phyloP scores from a whole-genome alignment of 164 flowering plant genomes.

The Piper betle region DNA sequence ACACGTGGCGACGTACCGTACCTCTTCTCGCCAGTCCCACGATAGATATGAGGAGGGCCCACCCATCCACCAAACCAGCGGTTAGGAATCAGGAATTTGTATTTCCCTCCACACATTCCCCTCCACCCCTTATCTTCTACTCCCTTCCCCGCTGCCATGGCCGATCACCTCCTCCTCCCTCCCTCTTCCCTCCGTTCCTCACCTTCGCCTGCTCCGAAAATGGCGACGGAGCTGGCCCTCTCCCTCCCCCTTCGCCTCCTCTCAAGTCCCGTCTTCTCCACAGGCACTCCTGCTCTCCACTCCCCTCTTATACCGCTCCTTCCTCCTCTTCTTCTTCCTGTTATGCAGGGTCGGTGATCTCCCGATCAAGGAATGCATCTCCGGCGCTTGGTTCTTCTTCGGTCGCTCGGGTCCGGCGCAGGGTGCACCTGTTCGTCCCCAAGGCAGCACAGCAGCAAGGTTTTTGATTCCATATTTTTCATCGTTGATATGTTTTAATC shows the following conservation, averaged over 20 bases:
- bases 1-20: too few species aligned
- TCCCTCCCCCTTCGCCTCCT: background rate
- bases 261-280: constrained; percentile 1
- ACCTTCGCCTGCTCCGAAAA: background rate
- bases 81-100: background rate
- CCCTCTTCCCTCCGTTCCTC: background rate
- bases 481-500: background rate
- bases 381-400: background rate
- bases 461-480: background rate
- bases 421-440: background rate
- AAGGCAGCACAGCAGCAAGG: constrained; percentile 13
- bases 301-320: background rate
- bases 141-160: background rate
- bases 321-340: constrained; percentile 5
- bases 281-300: constrained; percentile 1
- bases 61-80: too few species aligned
- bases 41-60: too few species aligned
- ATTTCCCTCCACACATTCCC: constrained; percentile 13
- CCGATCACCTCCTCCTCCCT: background rate
- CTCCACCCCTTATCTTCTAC: constrained; percentile 2
- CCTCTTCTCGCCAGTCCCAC: too few species aligned
- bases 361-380: background rate
- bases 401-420: background rate
- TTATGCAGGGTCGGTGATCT: background rate
- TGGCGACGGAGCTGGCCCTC: background rate